Evolutionary conservation across 208 protist genomes (phyloP), one percentile per base, ranked within the genome.

Genomic region (Crithidia sp.): DNA sequence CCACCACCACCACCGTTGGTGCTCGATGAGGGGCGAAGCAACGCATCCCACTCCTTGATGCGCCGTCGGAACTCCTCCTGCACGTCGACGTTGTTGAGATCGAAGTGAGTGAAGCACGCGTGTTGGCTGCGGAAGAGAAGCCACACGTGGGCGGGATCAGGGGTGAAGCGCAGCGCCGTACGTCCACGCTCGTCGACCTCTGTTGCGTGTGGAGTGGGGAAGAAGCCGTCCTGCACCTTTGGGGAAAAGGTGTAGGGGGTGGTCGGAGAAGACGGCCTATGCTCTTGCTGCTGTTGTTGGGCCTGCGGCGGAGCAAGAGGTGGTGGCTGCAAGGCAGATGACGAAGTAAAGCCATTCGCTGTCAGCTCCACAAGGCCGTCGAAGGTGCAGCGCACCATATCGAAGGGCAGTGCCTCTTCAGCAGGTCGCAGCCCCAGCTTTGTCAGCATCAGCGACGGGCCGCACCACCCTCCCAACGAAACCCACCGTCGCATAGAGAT

Each of bases 401-500:
- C 92, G 69, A 96, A 96, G 0, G 92, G 92, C 36, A 92, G 53
- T 4, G 69, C 57, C 43, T 92, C 88, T 10, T 83, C 63, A 0
- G 76, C 43, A 0, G 75, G 69, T 4, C 75, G 83, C 37, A 95
- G 41, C 2, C 83, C 86, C 4, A 96, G 68, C 67, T 96, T 95
- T 47, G 77, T 72, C 9, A 96, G 83, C 82, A 95, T 90, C 5
- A 94, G 82, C 14, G 87, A 81, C 12, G 88, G 90, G 2, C 90
- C 92, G 57, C 86, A 92, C 92, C 92, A 96, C 9, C 90, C 88
- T 40, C 92, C 92, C 4, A 96, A 72, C 13, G 86, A 96, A 7
- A 95, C 79, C 88, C 84, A 94, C 2, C 89, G 87, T 61, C 88
- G 82, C 88, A 93, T 92, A 2, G 16, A 72, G 45, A 45, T 49